Base-by-base conservation (phyloP, 73 alveolate genomes). In the Paramecium primaurelia region DNA sequence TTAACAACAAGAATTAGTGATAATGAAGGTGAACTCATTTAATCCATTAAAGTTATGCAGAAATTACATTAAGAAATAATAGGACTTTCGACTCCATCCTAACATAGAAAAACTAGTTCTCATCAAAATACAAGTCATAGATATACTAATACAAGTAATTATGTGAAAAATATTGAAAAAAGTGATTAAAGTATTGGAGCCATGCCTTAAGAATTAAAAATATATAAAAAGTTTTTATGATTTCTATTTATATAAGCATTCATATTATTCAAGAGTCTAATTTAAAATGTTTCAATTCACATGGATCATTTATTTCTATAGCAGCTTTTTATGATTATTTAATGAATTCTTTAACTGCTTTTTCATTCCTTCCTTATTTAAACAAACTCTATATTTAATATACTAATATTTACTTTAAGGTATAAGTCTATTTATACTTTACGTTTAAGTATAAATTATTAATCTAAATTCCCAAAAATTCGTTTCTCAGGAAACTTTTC, bases 21-120 rank as follows among this genome's bases (percentile, higher is more conserved):
- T 36, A 40, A 40, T 25, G 91, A 80, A 26, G 91, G 91, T 16
- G 91, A 80, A 44, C 73, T 80, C 12, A 64, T 80, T 45, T 36
- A 80, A 80, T 80, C 91, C 9, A 47, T 80, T 10, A 80, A 47
- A 44, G 91, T 80, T 6, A 49, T 80, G 71, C 9, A 44, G 16
- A 80, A 80, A 47, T 36, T 80, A 14, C 47, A 80, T 18, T 40
- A n/a, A 80, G 91, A 80, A 49, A 40, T 80, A 20, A 26, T 26
- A 8, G 91, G 91, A 36, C 73, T 80, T 30, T 42, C 77, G 14
- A 80, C 91, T 22, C 91, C 91, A 1, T 45, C 71, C 34, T 47
- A 80, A 32, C 91, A 80, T 80, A 22, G 91, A 32, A 80, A 80
- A 64, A 80, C 91, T 9, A 80, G 91, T 80, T 80, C 91, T 26